These are phyloP conservation scores for Scytalidium lignicola DNA, from an alignment of 2,329 filamentous ascomycete genomes.

Conservation along the genomic window DNA sequence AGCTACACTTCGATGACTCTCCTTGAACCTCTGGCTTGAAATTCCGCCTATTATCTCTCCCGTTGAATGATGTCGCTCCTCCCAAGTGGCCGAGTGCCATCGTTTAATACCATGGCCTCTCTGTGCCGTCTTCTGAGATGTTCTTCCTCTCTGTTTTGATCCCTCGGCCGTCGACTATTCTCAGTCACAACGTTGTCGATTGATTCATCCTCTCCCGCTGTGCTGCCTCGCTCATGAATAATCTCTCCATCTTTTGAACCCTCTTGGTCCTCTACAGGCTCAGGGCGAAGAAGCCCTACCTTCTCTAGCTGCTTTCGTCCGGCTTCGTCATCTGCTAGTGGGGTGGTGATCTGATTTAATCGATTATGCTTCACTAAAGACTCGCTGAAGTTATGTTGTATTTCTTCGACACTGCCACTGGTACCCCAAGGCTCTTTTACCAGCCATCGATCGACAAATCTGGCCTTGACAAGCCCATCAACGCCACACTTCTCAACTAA, in stretches of 20 bases:
- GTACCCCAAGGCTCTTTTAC: slow-evolving; percentile 64
- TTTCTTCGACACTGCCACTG: slow-evolving; percentile 44
- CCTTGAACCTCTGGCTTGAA: no score
- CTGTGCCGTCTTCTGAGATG: slow-evolving; percentile 69
- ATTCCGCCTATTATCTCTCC: no score
- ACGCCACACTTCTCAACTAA: slow-evolving; percentile 50
- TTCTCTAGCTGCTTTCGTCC: slow-evolving; percentile 22
- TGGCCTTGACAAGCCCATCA: slow-evolving; percentile 53
- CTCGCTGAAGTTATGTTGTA: slow-evolving; percentile 45
- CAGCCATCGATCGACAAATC: slow-evolving; percentile 70
- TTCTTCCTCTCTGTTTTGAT: slow-evolving; percentile 62
- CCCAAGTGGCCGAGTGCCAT: slow-evolving; percentile 70
- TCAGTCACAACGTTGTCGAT: slow-evolving; percentile 27
- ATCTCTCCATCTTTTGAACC: slow-evolving; percentile 31
- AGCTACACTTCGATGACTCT: no score
- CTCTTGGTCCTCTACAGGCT: slow-evolving; percentile 24
- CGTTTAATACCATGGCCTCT: slow-evolving; percentile 87
- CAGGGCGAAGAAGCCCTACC: slow-evolving; percentile 20
- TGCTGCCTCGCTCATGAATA: slow-evolving; percentile 45
- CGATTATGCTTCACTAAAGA: slow-evolving; percentile 18
- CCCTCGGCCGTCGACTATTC: slow-evolving; percentile 34
- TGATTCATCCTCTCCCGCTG: slow-evolving; percentile 28
- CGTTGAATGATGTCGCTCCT: slow-evolving; percentile 73
- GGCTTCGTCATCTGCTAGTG: slow-evolving; percentile 22
- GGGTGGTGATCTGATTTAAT: slow-evolving; percentile 42